Base-by-base conservation (phyloP, 768 basidiomycete genomes). In the Tricholoma sp. region DNA sequence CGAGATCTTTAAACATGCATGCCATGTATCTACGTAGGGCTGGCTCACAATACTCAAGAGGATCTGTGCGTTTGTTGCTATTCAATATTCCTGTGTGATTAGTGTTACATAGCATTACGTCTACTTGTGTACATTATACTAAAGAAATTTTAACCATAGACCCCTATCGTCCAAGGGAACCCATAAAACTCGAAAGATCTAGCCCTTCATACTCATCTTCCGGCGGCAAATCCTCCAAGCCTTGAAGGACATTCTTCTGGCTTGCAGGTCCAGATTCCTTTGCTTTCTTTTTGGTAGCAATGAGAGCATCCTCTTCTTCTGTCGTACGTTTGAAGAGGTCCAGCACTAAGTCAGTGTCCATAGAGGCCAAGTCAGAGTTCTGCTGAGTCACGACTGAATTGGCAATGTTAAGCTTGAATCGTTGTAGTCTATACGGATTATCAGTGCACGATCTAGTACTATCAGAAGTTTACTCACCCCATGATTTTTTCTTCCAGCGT, bases 401-500 rank as follows among this genome's bases (percentile, higher is more conserved):
- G 31, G 97, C 97, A 63, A 99, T 96, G 64, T 98, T 98, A 64
- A 98, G 80, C 70, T 99, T 99, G 82, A 99, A 99, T 50, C 94
- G 91, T 80, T 99, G 97, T 59, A 99, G 71, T 34, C 96, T 98
- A 17, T 54, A 17, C 31, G 41, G 41, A 61, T 62, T 31, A 58
- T 60, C n/a, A 33, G 59, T 63, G 51, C 44, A 57, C 51, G 9
- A 44, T 33, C 9, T 12, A 33, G 37, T 20, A 17, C 18, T 47
- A 34, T 32, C 15, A 36, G 20, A 61, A 51, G 28, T 29, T 9
- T 41, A 74, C 86, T 60, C 70, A 97, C 94, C 97, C 97, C 97
- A 99, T 99, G 61, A 99, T 99, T 73, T 98, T 98, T 71, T 98
- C 97, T 70, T 99, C 97, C 37, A 99, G 70, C 0, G 97, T 99